Evolutionary conservation across 2,329 filamentous ascomycete genomes (phyloP), one percentile per base, ranked within the genome.

Genomic region (Xylaria sp.): DNA sequence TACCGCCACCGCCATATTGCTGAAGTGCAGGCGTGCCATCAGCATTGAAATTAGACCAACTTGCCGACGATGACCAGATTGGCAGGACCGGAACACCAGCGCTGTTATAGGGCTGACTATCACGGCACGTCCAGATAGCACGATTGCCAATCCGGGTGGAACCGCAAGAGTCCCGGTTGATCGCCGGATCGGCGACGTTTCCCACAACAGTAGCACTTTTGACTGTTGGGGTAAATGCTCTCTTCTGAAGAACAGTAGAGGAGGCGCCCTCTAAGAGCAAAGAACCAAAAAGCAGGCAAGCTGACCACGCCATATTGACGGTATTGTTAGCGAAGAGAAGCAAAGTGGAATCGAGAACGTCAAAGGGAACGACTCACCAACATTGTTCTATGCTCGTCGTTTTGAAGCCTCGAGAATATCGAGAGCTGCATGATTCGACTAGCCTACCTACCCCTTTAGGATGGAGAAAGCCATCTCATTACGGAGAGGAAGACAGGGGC

Each of bases 11-110:
- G 33, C 70, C 70, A 31, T 69, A 71, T 44, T 66, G 66, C 23
- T 15, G 36, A 15, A 68, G 46, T 3, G 9, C 49, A 7, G 66
- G 68, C 13, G 57, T 67, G 28, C 63, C 68, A 48, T 69, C 70
- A 36, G 44, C 36, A 42, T 71, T 67, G 46, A 71, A 67, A 38
- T 71, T 53, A 28, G 61, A 73, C 65, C 67, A 72, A 23, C 73
- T 74, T n/a, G 76, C 75, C 62, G 71, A 76, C 15, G 71, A 74
- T 28, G 73, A 63, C 65, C 74, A 77, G 59, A 76, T 63, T 4
- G 69, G 69, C 36, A 70, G 23, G 36, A 20, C 49, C 15, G 69
- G 67, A 40, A 65, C 67, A 5, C 71, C 72, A 15, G 69, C 66
- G 46, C 70, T 68, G 49, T 72, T 70, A 11, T 72, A 74, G 33